phyloP scores from a whole-genome alignment of 2,329 filamentous ascomycete species.

The Pseudocercospora ulei region DNA sequence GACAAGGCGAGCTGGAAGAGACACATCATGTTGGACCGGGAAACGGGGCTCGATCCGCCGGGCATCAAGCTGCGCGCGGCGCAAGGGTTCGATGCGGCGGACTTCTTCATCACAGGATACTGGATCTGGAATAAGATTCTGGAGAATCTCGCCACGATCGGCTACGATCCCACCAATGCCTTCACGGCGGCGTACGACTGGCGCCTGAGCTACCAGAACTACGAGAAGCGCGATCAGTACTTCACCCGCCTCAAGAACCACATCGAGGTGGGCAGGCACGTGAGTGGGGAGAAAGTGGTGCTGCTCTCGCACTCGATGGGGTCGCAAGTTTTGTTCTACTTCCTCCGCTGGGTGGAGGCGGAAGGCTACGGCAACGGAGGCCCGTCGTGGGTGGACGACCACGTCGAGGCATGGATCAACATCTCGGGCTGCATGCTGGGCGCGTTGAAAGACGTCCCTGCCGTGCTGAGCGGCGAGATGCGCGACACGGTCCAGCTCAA shows the following conservation, averaged over 20 bases:
- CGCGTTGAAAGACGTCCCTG: constrained; percentile 79
- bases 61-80: constrained; percentile 83
- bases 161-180: constrained; percentile 78
- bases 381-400: constrained; percentile 74
- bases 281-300: constrained; percentile 68
- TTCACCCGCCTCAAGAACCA: constrained; percentile 83
- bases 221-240: constrained; percentile 85
- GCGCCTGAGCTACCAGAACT: constrained; percentile 80
- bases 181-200: constrained; percentile 74
- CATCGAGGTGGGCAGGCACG: constrained; percentile 71
- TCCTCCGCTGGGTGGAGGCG: constrained; percentile 72
- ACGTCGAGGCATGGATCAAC: constrained; percentile 95
- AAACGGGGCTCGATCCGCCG: constrained; percentile 81
- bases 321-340: constrained; percentile 82
- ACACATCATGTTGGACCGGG: constrained; percentile 92
- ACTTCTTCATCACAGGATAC: constrained; percentile 83
- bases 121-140: constrained; percentile 99
- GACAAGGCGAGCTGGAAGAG: constrained; percentile 92
- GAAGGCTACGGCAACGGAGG: constrained; percentile 70
- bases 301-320: constrained; percentile 96
- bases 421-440: constrained; percentile 97
- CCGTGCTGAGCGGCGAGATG: constrained; percentile 93
- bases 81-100: constrained; percentile 93
- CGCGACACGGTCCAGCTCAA: constrained; percentile 95
- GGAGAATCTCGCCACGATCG: constrained; percentile 89